These are phyloP conservation scores for Petunia axillaris DNA, from an alignment of 257 asterid species.

Conservation along the genomic window DNA sequence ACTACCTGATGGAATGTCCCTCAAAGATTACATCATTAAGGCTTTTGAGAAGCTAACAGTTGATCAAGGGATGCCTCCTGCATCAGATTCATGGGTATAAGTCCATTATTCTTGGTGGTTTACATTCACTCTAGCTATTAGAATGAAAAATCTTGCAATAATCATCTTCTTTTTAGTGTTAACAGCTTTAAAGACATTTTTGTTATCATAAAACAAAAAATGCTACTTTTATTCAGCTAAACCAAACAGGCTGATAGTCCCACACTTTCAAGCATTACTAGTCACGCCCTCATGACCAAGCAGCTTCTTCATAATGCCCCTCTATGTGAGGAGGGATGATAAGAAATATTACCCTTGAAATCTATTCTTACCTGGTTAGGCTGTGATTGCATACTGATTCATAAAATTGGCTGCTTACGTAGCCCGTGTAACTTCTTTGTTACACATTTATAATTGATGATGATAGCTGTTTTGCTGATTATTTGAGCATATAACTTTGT, in stretches of 20 bases:
- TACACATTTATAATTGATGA: neutral
- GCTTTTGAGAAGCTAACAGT: conserved; percentile 83
- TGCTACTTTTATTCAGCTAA: no score
- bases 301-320: neutral
- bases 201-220: no score
- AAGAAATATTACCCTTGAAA: neutral
- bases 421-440: neutral
- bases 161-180: neutral
- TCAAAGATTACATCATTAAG: conserved; percentile 57
- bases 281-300: no score
- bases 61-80: conserved; percentile 95
- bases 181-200: no score
- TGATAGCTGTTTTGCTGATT: neutral
- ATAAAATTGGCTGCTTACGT: neutral
- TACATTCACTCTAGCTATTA: neutral
- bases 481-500: neutral
- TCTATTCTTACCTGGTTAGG: neutral
- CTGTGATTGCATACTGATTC: neutral
- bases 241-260: no score
- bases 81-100: conserved; percentile 86
- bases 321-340: neutral
- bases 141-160: neutral
- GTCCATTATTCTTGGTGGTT: neutral
- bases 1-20: conserved; percentile 49
- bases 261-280: neutral